Percentiles rank a stretch among this genome's conserved stretches.
phyloP scores from a whole-genome alignment of 495 filamentous ascomycete species.

The Opeltia flavorubescens region DNA sequence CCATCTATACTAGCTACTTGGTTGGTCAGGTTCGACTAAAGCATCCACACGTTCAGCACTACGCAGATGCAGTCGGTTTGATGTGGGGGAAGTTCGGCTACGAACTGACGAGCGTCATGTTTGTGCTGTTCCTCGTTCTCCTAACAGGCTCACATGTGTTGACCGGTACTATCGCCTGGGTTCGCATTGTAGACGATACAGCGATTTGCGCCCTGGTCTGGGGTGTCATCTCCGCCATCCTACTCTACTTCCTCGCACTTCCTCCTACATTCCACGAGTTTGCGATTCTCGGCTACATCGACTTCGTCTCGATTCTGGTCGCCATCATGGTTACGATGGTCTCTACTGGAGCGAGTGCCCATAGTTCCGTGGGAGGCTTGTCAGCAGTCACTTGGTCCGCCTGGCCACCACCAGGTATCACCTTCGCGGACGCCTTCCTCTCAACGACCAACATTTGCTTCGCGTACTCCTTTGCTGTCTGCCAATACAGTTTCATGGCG shows the following conservation, averaged over 20 bases:
- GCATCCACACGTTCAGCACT: constrained; percentile 50
- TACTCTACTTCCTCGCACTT: constrained; percentile 45
- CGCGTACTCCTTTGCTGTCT: constrained; percentile 47
- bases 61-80: constrained; percentile 52
- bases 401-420: constrained; percentile 22
- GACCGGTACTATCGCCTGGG: constrained; percentile 54
- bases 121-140: constrained; percentile 49
- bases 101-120: constrained; percentile 43
- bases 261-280: constrained; percentile 38
- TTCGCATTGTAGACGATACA: constrained; percentile 40
- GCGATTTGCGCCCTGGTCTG: constrained; percentile 48
- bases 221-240: constrained; percentile 42
- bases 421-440: constrained; percentile 31
- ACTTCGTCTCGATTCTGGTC: constrained; percentile 46
- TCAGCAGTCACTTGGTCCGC: constrained; percentile 23
- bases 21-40: constrained; percentile 56
- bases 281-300: constrained; percentile 45
- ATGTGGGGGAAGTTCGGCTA: constrained; percentile 49
- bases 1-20: constrained; percentile 61
- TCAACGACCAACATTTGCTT: constrained; percentile 59
- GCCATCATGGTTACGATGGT: constrained; percentile 59
- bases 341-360: constrained; percentile 35
- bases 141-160: constrained; percentile 56
- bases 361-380: constrained; percentile 21
- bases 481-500: constrained; percentile 56